A percentile compares a stretch with the other conserved stretches of the same genome.
Evolutionary conservation across 768 basidiomycete genomes (phyloP).

Genomic region (Mycena amicta): DNA sequence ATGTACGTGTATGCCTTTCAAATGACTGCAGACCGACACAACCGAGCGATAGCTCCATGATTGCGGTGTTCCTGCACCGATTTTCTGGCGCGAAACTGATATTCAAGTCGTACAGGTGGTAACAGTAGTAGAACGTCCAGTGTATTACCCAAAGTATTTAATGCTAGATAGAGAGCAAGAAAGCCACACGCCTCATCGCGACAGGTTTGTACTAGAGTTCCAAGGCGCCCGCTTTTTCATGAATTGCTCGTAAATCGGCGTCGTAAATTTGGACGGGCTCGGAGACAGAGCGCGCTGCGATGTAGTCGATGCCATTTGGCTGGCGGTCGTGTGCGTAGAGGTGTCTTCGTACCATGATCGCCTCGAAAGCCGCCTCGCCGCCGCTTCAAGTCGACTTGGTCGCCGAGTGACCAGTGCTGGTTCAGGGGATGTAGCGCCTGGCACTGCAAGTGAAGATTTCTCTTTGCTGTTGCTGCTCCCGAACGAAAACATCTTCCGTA

Average conservation of each 20-base stretch:
- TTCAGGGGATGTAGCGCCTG: conserved; percentile 15
- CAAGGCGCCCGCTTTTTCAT: conserved; percentile 22
- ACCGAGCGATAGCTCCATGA: too few species aligned
- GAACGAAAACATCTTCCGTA: conserved; percentile 20
- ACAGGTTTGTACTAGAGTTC: conserved; percentile 22
- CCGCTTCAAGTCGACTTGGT: conserved; percentile 18
- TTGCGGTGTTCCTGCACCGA: too few species aligned
- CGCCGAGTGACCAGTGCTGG: conserved; percentile 11
- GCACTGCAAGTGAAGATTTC: conserved; percentile 1
- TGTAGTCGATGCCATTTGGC: conserved; percentile 6
- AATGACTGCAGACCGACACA: too few species aligned
- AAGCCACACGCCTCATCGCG: conserved; percentile 9
- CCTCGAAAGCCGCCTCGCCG: conserved; percentile 21
- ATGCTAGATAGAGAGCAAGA: not conserved
- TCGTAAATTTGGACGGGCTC: conserved; percentile 7
- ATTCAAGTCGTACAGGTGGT: not conserved
- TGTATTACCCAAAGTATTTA: not conserved
- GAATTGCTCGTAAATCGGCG: conserved; percentile 23
- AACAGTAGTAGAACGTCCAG: not conserved
- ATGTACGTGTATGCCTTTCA: too few species aligned
- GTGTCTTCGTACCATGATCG: conserved; percentile 19
- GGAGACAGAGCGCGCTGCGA: not conserved
- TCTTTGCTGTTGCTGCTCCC: conserved; percentile 22
- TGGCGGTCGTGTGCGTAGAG: conserved; percentile 6
- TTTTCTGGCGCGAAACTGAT: too few species aligned